A percentile compares a stretch with the other conserved stretches of the same genome.
Evolutionary conservation across 75 land plant genomes (phyloP).

Genomic region (Pinus albicaulis): DNA sequence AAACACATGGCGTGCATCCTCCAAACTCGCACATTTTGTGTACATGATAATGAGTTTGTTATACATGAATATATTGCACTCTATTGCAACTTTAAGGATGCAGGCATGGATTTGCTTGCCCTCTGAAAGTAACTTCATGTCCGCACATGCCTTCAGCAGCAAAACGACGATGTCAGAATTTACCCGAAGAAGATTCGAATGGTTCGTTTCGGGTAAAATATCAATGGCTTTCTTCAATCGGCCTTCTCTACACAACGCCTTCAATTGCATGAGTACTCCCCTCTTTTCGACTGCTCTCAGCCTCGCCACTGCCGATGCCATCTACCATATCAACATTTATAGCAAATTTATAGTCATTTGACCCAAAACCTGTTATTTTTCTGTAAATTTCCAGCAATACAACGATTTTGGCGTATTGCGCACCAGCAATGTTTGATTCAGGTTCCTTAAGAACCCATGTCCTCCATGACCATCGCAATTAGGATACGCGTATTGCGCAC

Average conservation of each 20-base stretch:
- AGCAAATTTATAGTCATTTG: too few species aligned
- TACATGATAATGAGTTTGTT: conserved; percentile 34
- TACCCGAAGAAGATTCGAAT: background rate
- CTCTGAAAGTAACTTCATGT: background rate
- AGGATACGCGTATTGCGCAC: too few species aligned
- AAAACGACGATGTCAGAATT: conserved; percentile 16
- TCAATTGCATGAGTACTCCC: too few species aligned
- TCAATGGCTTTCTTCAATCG: background rate
- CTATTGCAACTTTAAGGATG: conserved; percentile 22
- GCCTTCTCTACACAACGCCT: background rate
- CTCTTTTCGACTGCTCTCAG: too few species aligned
- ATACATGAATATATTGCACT: conserved; percentile 19
- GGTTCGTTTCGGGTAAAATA: background rate
- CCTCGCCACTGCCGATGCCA: too few species aligned
- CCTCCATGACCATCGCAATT: too few species aligned
- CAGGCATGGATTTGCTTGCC: conserved; percentile 26
- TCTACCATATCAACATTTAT: too few species aligned
- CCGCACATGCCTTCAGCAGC: conserved; percentile 38
- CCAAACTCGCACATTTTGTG: conserved; percentile 10
- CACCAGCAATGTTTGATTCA: too few species aligned
- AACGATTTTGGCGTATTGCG: too few species aligned
- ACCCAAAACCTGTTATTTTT: too few species aligned
- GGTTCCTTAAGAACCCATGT: too few species aligned
- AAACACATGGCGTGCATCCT: conserved; percentile 30
- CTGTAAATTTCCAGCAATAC: too few species aligned